A percentile compares a stretch with the other conserved stretches of the same genome.
Evolutionary conservation across 345 rosid genomes (phyloP).

Genomic region (Rhodomyrtus tomentosa): DNA sequence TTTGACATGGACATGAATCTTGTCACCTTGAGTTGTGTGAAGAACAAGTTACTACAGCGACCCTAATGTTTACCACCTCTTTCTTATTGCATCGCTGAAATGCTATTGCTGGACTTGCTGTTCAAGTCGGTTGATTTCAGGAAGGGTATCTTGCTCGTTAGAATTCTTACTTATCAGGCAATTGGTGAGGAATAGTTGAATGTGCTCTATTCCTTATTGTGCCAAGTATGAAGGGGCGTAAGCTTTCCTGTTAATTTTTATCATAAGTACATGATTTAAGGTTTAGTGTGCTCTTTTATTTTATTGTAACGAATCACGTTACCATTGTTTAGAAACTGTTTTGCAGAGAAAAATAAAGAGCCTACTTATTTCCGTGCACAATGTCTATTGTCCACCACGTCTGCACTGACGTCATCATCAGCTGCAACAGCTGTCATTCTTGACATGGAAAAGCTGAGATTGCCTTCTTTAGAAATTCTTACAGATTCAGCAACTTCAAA

Average conservation of each 20-base stretch:
- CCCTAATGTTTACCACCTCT: background rate
- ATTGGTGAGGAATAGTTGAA: background rate
- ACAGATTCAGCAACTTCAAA: slow-evolving; percentile 33
- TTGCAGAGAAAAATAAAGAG: slow-evolving; percentile 59
- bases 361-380: slow-evolving; percentile 37
- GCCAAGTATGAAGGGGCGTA: background rate
- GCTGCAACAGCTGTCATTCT: slow-evolving; percentile 33
- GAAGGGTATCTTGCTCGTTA: background rate
- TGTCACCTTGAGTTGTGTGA: background rate
- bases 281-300: background rate
- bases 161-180: background rate
- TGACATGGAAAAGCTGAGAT: slow-evolving; percentile 71
- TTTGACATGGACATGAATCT: background rate
- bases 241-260: background rate
- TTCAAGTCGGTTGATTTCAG: background rate
- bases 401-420: slow-evolving; percentile 22
- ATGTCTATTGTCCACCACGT: slow-evolving; percentile 57
- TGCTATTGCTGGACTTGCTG: background rate
- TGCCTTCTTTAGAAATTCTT: slow-evolving; percentile 54
- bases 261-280: background rate
- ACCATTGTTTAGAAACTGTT: background rate
- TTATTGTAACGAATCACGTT: background rate
- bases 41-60: background rate
- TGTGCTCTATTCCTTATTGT: background rate
- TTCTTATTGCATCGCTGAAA: background rate